Evolutionary conservation across 108 stramenopile species (phyloP), one percentile per base, ranked within the genome.

Genomic region (Fistulifera pelliculosa): DNA sequence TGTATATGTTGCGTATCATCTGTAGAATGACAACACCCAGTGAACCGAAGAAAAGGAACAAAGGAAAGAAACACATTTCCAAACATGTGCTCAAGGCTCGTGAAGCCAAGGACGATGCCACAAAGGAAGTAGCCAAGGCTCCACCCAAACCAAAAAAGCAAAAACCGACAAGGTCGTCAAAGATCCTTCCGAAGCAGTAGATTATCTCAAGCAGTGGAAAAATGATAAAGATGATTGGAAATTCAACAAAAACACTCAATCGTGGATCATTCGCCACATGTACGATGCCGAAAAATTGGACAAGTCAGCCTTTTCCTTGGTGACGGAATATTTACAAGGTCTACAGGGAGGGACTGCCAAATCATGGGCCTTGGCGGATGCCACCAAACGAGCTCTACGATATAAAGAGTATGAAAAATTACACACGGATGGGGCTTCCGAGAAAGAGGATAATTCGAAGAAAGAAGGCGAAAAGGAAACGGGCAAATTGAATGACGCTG

Each of bases 211-310:
- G 31, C 31, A 35, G 8, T 35, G 49, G 15, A 38, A 62, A 16
- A 27, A 16, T 31, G 28, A 54, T 41, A 13, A 16, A 26, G 40
- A 24, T 8, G 17, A 50, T 6, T 95, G 94, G 94, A 95, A 92
- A 74, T 95, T 95, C 74, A 90, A 90, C 59, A 95, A 95, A 61
- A 95, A 95, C 58, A 93, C 89, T 1, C 94, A 95, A 69, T 81
- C 88, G 21, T 95, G 94, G 94, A 60, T 95, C 0, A 74, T 93
- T 16, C 68, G 90, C 17, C 86, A 93, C 63, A 85, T 93, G 88
- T 95, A 87, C 70, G 73, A 88, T 38, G 76, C 68, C 15, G 84
- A 83, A n/a, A 79, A 78, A 56, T 77, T 92, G 3, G 39, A 67
- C 41, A 92, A 92, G 60, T n/a, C 61, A 0, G 56, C 72, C 0